A percentile compares a stretch with the other conserved stretches of the same genome.
Evolutionary conservation across 495 filamentous ascomycete species (phyloP).

Genomic region (Bacidia rubella): DNA sequence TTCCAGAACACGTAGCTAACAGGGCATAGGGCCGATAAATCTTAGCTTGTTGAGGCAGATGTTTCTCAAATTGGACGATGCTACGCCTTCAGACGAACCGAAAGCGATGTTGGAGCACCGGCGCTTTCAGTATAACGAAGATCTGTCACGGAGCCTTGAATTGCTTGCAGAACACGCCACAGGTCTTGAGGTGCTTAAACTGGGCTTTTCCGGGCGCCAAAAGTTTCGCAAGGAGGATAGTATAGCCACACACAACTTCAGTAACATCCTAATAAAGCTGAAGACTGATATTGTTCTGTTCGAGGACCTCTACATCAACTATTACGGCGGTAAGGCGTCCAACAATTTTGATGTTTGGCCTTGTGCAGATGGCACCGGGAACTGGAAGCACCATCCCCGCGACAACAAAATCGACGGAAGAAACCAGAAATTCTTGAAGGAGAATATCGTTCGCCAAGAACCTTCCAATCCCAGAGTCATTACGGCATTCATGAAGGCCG

Average conservation of each 20-base stretch:
- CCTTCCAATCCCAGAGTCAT: background rate
- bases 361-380: background rate
- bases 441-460: background rate
- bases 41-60: conserved; percentile 7
- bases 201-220: conserved; percentile 11
- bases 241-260: conserved; percentile 3
- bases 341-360: background rate
- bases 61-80: conserved; percentile 10
- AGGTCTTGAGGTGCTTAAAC: conserved; percentile 7
- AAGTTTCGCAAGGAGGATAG: conserved; percentile 1
- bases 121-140: conserved; percentile 10
- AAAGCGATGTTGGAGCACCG: conserved; percentile 4
- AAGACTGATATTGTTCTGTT: conserved; percentile 8
- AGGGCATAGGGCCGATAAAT: conserved; percentile 5
- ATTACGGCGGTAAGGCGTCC: background rate
- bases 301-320: background rate
- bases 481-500: background rate
- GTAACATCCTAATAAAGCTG: conserved; percentile 4
- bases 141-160: conserved; percentile 9
- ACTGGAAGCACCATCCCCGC: background rate
- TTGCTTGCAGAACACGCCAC: conserved; percentile 7
- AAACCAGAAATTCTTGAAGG: background rate
- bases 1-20: background rate
- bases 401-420: background rate
- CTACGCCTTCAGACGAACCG: conserved; percentile 7